These are phyloP conservation scores for Aspergillus texensis DNA, from an alignment of 2,329 filamentous ascomycete genomes.

Conservation along the genomic window DNA sequence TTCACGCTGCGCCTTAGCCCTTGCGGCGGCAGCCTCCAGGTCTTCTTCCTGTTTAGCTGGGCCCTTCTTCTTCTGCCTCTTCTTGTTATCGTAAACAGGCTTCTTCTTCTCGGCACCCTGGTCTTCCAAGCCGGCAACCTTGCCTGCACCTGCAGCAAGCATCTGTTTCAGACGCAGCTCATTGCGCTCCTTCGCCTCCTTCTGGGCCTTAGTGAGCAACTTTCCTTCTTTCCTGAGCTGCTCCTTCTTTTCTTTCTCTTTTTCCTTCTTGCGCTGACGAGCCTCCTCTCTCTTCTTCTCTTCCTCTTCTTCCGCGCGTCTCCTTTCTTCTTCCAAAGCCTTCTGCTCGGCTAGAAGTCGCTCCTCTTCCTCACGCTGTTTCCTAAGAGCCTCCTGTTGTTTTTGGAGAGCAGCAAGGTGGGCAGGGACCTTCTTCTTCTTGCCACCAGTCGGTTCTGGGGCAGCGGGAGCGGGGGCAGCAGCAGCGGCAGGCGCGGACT, in stretches of 20 bases:
- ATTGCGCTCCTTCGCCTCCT: constrained; percentile 50
- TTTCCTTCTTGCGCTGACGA: constrained; percentile 51
- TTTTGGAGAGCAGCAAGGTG: constrained; percentile 54
- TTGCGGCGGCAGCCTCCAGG: constrained; percentile 51
- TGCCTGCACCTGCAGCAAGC: constrained; percentile 49
- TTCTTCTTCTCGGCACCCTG: constrained; percentile 71
- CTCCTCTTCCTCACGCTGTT: constrained; percentile 51
- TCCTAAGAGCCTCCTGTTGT: constrained; percentile 50
- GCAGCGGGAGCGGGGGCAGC: constrained; percentile 36
- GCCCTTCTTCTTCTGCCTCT: constrained; percentile 70
- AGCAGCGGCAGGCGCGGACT: constrained; percentile 48
- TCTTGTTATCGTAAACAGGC: constrained; percentile 70
- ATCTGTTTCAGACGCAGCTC: constrained; percentile 54
- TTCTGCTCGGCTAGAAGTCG: constrained; percentile 43
- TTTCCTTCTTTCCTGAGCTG: constrained; percentile 53
- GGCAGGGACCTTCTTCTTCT: constrained; percentile 84
- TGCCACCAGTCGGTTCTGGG: constrained; percentile 57
- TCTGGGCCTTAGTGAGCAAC: constrained; percentile 53
- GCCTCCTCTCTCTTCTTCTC: constrained; percentile 51
- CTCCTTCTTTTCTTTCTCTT: constrained; percentile 54
- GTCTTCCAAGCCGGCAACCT: constrained; percentile 49
- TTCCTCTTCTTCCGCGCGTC: constrained; percentile 45
- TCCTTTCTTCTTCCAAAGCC: constrained; percentile 43
- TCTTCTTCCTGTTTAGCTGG: constrained; percentile 64
- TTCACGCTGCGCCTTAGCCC: constrained; percentile 49